Percentiles rank a stretch among this genome's conserved stretches.
phyloP scores from a whole-genome alignment of 176 grass and related monocot genomes.

The Triticum monococcum region DNA sequence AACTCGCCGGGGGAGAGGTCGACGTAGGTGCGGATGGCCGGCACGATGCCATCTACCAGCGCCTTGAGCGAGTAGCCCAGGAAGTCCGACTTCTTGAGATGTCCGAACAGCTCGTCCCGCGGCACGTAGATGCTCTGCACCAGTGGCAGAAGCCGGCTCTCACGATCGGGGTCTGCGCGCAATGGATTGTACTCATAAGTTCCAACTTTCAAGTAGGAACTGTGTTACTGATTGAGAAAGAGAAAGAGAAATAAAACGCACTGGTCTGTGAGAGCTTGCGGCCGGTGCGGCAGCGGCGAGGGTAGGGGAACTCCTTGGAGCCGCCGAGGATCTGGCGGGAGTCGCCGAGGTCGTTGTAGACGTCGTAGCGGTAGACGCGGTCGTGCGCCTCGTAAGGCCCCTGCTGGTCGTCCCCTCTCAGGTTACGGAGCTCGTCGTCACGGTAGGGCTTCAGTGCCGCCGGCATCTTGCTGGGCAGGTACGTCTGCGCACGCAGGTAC shows the following conservation, averaged over 20 bases:
- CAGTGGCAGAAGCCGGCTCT: not conserved
- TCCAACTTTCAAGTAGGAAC: no score
- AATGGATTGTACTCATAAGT: no score
- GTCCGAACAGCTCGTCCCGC: conserved; percentile 10
- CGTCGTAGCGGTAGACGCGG: conserved; percentile 28
- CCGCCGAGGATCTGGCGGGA: not conserved
- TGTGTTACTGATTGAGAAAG: not conserved
- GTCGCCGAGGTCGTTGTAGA: conserved; percentile 33
- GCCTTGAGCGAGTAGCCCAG: not conserved
- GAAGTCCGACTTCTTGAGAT: not conserved
- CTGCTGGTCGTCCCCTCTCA: conserved; percentile 8
- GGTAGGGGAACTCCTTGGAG: not conserved
- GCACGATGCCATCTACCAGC: not conserved
- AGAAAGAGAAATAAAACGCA: not conserved
- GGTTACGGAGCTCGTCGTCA: conserved; percentile 25
- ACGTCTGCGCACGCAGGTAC: not conserved
- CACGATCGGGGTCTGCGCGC: not conserved
- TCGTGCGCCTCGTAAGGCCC: not conserved
- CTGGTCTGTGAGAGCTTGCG: conserved; percentile 3
- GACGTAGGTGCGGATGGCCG: not conserved
- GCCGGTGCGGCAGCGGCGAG: not conserved
- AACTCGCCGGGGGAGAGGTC: not conserved
- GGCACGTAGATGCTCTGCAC: not conserved
- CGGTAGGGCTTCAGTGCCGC: conserved; percentile 4
- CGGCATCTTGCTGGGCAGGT: conserved; percentile 22